A percentile compares a stretch with the other conserved stretches of the same genome.
Conservation (phyloP, 768 basidiomycete species). For the Suillus weaverae region DNA sequence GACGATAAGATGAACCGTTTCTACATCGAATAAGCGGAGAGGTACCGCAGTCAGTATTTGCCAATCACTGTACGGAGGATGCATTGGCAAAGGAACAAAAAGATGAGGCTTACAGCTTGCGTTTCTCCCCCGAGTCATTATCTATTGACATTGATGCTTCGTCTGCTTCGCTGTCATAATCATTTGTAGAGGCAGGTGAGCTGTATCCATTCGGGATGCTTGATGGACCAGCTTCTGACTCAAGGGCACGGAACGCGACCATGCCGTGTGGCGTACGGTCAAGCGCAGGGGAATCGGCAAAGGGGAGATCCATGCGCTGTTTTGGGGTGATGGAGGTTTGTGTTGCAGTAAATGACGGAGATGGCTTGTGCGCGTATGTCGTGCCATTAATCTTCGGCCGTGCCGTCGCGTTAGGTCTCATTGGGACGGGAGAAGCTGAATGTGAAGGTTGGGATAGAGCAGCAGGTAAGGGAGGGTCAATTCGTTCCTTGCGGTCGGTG, state of each 20-base stretch:
- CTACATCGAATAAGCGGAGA: slow-evolving; percentile 32
- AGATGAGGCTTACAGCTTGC: slow-evolving; percentile 50
- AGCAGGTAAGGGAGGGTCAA: slow-evolving; percentile 65
- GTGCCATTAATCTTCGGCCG: slow-evolving; percentile 47
- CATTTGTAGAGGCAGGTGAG: slow-evolving; percentile 16
- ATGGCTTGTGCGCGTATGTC: slow-evolving; percentile 36
- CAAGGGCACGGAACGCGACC: slow-evolving; percentile 62
- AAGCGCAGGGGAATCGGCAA: slow-evolving; percentile 68
- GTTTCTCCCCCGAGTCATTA: slow-evolving; percentile 54
- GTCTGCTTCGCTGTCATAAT: slow-evolving; percentile 40
- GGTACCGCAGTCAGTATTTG: background rate
- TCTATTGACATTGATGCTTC: slow-evolving; percentile 34
- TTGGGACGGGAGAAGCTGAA: slow-evolving; percentile 18
- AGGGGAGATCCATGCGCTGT: slow-evolving; percentile 43
- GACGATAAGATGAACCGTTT: slow-evolving; percentile 40
- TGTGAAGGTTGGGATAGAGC: slow-evolving; percentile 35
- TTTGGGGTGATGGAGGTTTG: slow-evolving; percentile 22
- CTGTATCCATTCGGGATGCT: slow-evolving; percentile 31
- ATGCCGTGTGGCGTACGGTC: slow-evolving; percentile 74
- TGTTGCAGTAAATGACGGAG: slow-evolving; percentile 37
- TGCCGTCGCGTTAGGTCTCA: slow-evolving; percentile 37
- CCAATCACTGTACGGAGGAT: background rate
- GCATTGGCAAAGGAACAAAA: background rate
- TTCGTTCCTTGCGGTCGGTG: slow-evolving; percentile 82
- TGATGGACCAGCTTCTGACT: slow-evolving; percentile 40